Conservation (phyloP, 2,329 filamentous ascomycete species). For the Rutstroemia sp. region DNA sequence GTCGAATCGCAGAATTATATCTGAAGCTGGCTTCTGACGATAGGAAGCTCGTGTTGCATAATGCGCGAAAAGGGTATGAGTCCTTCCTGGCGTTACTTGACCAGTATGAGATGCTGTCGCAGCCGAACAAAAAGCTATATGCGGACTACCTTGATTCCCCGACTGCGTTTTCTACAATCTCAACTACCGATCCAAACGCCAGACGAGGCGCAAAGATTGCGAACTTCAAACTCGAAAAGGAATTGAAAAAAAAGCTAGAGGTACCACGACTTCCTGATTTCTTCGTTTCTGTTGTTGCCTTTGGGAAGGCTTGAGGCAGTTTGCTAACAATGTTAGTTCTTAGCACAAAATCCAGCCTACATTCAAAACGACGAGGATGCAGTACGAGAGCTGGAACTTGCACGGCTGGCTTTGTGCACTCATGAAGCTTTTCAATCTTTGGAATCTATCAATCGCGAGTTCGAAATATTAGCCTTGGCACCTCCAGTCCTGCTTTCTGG, state of each 20-base stretch:
- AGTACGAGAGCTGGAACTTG: conserved; percentile 71
- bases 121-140: conserved; percentile 59
- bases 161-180: conserved; percentile 64
- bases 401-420: conserved; percentile 63
- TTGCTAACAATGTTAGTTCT: conserved; percentile 39
- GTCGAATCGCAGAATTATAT: conserved; percentile 71
- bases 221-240: conserved; percentile 78
- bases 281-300: too few relatives aligned
- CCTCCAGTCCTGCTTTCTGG: conserved; percentile 42
- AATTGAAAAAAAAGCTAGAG: conserved; percentile 75
- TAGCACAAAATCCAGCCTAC: conserved; percentile 50
- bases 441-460: conserved; percentile 79
- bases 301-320: background rate
- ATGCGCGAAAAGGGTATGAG: conserved; percentile 67
- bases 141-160: conserved; percentile 67
- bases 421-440: conserved; percentile 80
- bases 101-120: conserved; percentile 65
- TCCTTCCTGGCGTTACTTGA: conserved; percentile 70
- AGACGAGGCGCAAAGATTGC: conserved; percentile 79
- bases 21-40: conserved; percentile 56
- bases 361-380: conserved; percentile 75
- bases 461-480: conserved; percentile 72
- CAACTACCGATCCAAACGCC: conserved; percentile 55
- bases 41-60: conserved; percentile 54
- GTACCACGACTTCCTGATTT: conserved; percentile 31